Percentiles rank a stretch among this genome's conserved stretches.
Evolutionary conservation across 1,139 yeast genomes (phyloP).

Genomic region (Diutina pseudorugosa): DNA sequence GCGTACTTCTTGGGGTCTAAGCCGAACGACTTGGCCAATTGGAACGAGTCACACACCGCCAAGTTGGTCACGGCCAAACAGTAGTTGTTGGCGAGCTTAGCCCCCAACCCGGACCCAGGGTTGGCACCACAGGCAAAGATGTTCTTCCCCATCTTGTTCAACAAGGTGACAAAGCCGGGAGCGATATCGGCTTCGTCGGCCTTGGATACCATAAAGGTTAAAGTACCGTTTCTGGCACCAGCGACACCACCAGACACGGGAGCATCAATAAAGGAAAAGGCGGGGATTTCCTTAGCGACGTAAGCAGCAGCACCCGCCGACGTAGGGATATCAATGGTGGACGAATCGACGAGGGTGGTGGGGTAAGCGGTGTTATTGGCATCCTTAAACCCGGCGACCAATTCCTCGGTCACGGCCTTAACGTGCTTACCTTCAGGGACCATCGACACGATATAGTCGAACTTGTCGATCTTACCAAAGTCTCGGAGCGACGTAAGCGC

Average conservation of each 20-base stretch:
- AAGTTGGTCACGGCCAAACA: constrained; percentile 45
- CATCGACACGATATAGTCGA: constrained; percentile 40
- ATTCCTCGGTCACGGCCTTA: constrained; percentile 26
- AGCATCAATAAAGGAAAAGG: constrained; percentile 38
- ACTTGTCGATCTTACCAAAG: constrained; percentile 24
- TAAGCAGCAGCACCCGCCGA: constrained; percentile 29
- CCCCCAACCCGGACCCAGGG: constrained; percentile 48
- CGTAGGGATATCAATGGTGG: constrained; percentile 44
- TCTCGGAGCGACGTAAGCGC: constrained; percentile 15
- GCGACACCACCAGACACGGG: constrained; percentile 55
- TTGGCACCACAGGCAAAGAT: constrained; percentile 40
- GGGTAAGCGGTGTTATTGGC: constrained; percentile 7
- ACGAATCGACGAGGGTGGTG: constrained; percentile 36
- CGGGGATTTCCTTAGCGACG: constrained; percentile 21
- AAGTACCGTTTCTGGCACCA: constrained; percentile 45
- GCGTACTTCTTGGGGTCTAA: constrained; percentile 38
- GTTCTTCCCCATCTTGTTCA: constrained; percentile 39
- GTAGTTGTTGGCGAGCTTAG: constrained; percentile 48
- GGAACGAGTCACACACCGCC: constrained; percentile 52
- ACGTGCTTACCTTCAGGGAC: constrained; percentile 52
- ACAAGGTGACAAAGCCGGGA: constrained; percentile 17
- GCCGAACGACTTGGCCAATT: constrained; percentile 42
- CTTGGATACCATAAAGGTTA: constrained; percentile 47
- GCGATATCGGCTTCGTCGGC: constrained; percentile 16
- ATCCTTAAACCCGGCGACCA: constrained; percentile 19